Evolutionary conservation across 345 rosid species (phyloP).

Genomic region (Citrus hindsii): DNA sequence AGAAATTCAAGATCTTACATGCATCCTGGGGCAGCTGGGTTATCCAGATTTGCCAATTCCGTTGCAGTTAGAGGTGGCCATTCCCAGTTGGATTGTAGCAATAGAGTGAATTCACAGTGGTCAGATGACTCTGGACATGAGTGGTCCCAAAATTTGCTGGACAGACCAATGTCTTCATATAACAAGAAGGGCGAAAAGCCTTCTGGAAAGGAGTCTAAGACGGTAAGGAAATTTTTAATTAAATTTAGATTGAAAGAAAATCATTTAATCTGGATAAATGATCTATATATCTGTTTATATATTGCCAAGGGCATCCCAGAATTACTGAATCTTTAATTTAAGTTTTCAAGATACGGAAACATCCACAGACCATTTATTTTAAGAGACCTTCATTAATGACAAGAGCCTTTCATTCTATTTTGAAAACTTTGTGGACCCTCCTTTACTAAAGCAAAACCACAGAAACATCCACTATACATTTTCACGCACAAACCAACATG

Average conservation of each 20-base stretch:
- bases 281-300: too few relatives aligned
- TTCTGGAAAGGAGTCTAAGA: constrained; percentile 22
- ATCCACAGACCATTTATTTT: too few relatives aligned
- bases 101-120: constrained; percentile 41
- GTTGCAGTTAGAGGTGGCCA: constrained; percentile 75
- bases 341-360: too few relatives aligned
- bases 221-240: constrained; percentile 33
- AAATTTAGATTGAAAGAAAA: not conserved
- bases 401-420: too few relatives aligned
- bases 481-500: too few relatives aligned
- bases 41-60: constrained; percentile 76
- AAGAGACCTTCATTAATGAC: too few relatives aligned
- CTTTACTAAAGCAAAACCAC: too few relatives aligned
- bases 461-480: too few relatives aligned
- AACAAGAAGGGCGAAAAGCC: constrained; percentile 38
- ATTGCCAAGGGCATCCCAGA: too few relatives aligned
- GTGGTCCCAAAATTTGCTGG: constrained; percentile 50
- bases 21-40: constrained; percentile 40
- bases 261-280: not conserved
- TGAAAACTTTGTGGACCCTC: too few relatives aligned
- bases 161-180: constrained; percentile 27
- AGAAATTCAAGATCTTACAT: constrained; percentile 50
- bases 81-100: constrained; percentile 47
- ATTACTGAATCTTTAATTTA: too few relatives aligned
- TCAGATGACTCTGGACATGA: constrained; percentile 39